Evolutionary conservation across 1,139 yeast genomes (phyloP).

Genomic region (Candida sp.): DNA sequence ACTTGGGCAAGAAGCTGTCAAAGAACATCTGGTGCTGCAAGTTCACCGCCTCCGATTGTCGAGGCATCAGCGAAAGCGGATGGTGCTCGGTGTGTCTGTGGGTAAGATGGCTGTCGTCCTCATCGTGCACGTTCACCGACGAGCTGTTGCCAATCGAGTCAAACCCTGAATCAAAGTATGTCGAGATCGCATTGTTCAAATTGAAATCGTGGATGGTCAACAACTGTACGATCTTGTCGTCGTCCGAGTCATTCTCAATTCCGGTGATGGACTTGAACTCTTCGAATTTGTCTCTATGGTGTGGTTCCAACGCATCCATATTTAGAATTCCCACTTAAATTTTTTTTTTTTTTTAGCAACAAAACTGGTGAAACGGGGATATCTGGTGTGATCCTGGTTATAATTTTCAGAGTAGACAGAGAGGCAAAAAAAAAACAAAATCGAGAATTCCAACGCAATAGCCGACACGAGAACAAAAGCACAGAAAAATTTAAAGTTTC

Average conservation of each 20-base stretch:
- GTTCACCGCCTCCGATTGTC: slow-evolving; percentile 21
- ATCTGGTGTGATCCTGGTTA: background rate
- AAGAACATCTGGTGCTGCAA: slow-evolving; percentile 38
- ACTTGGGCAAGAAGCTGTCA: slow-evolving; percentile 38
- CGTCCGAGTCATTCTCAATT: slow-evolving; percentile 24
- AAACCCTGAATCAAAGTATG: slow-evolving; percentile 56
- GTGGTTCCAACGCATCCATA: slow-evolving; percentile 6
- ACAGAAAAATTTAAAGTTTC: background rate
- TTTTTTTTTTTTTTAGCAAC: background rate
- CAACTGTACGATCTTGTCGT: slow-evolving; percentile 37
- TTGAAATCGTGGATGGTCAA: slow-evolving; percentile 50
- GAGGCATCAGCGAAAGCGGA: background rate
- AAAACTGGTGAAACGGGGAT: background rate
- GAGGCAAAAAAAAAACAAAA: background rate
- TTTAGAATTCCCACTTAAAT: no score
- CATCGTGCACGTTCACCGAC: slow-evolving; percentile 20
- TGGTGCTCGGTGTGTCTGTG: slow-evolving; percentile 8
- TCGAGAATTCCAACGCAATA: background rate
- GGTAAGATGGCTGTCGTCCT: slow-evolving; percentile 7
- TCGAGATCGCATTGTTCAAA: slow-evolving; percentile 52
- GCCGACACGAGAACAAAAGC: background rate
- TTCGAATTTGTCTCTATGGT: slow-evolving; percentile 20
- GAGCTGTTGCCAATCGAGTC: slow-evolving; percentile 23
- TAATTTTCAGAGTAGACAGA: background rate
- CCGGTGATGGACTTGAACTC: slow-evolving; percentile 54